Conservation (phyloP, 768 basidiomycete genomes). For the Fibroporia radiculosa region DNA sequence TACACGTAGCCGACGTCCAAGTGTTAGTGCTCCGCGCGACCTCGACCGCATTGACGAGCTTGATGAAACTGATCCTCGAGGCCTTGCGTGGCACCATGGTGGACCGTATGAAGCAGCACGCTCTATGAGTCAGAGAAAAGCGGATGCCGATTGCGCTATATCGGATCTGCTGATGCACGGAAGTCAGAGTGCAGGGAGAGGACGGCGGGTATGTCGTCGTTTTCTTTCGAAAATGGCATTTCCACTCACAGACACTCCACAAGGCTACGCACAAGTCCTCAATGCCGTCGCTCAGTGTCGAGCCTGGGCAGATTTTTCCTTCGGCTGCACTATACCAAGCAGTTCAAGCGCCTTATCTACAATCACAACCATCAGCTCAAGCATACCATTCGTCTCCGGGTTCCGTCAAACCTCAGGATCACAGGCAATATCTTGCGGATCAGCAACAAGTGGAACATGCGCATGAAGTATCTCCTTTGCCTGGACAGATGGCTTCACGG, state of each 20-base stretch:
- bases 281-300: conserved; percentile 19
- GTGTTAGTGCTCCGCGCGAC: conserved; percentile 19
- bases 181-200: neutral
- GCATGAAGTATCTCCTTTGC: neutral
- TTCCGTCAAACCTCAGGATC: neutral
- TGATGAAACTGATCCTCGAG: conserved; percentile 68
- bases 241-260: conserved; percentile 4
- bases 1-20: conserved; percentile 19
- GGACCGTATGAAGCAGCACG: conserved; percentile 56
- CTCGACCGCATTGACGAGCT: conserved; percentile 74
- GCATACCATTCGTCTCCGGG: neutral
- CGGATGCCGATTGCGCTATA: neutral
- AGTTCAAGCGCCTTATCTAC: neutral
- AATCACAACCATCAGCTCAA: neutral
- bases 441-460: neutral
- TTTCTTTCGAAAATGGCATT: neutral
- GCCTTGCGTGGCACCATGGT: conserved; percentile 53
- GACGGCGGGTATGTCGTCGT: conserved; percentile 1
- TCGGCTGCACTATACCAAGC: conserved; percentile 5
- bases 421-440: too few relatives aligned
- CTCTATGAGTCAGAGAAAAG: neutral
- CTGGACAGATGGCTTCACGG: neutral
- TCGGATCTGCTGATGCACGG: neutral
- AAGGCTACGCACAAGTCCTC: conserved; percentile 1
- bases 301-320: conserved; percentile 26